These are phyloP conservation scores for Canariomyces notabilis DNA, from an alignment of 2,329 filamentous ascomycete species.

Conservation along the genomic window DNA sequence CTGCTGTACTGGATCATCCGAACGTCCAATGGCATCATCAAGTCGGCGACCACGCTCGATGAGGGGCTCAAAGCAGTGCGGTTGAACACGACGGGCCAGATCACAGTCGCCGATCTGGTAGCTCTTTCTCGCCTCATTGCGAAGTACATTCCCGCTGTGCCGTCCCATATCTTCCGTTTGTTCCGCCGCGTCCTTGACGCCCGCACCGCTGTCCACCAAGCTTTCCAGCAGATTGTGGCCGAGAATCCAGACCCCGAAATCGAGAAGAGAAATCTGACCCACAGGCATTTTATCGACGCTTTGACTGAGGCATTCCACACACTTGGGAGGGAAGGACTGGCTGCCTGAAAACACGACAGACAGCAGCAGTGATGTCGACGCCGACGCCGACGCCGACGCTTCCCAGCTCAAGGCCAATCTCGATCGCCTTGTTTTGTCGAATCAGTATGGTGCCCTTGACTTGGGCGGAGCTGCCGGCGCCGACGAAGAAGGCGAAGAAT, in stretches of 20 bases:
- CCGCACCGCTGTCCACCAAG: constrained; percentile 25
- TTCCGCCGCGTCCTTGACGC: constrained; percentile 37
- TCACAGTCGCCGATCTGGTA: constrained; percentile 34
- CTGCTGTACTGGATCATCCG: constrained; percentile 38
- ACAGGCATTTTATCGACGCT: constrained; percentile 40
- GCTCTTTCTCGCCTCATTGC: constrained; percentile 38
- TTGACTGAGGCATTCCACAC: constrained; percentile 34
- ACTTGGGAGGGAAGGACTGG: constrained; percentile 32
- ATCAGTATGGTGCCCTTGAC: constrained; percentile 27
- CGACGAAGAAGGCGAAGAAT: constrained; percentile 16
- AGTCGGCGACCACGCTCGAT: constrained; percentile 16
- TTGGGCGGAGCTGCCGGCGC: constrained; percentile 18
- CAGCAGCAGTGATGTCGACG: constrained; percentile 15
- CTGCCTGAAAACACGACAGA: constrained; percentile 4
- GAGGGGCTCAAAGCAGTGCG: constrained; percentile 4
- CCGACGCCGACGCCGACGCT: constrained; percentile 2
- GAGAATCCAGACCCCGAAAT: constrained; percentile 33
- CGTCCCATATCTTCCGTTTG: constrained; percentile 31
- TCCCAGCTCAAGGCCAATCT: constrained; percentile 6
- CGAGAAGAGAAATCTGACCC: constrained; percentile 34
- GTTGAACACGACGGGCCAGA: constrained; percentile 37
- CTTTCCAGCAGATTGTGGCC: constrained; percentile 32
- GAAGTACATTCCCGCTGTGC: constrained; percentile 30
- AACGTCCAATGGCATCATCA: constrained; percentile 34
- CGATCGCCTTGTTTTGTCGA: constrained; percentile 29